Percentiles rank a stretch among this genome's conserved stretches.
Conservation (phyloP, 1,284 basidiomycete species). For the Phylloporus sp. region DNA sequence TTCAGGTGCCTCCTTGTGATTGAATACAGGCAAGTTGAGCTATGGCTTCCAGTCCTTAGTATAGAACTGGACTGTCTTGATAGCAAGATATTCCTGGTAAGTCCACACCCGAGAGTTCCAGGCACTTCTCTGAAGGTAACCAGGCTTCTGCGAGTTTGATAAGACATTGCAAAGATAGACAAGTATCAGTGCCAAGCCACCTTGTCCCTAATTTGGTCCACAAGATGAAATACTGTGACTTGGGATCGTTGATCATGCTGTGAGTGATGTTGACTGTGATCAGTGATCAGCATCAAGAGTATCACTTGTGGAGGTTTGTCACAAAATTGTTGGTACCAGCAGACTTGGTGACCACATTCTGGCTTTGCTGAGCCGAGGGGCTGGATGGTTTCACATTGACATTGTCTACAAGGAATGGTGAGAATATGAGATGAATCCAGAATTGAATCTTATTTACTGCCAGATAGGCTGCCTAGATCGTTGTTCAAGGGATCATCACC, state of each 20-base stretch:
- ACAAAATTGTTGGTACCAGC: conserved; percentile 81
- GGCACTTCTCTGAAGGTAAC: no score
- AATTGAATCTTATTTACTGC: not conserved
- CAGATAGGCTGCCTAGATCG: conserved; percentile 27
- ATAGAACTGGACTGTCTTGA: no score
- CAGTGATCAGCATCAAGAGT: conserved; percentile 6
- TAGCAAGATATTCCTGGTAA: no score
- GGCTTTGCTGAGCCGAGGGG: conserved; percentile 20
- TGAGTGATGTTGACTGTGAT: conserved; percentile 1
- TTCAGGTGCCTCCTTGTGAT: no score
- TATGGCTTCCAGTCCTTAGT: no score
- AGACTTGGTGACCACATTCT: conserved; percentile 65
- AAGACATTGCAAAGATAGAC: no score
- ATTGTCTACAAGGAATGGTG: conserved; percentile 11
- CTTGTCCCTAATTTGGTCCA: conserved; percentile 81
- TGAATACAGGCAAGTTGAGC: no score
- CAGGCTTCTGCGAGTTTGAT: no score
- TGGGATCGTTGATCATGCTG: conserved; percentile 83
- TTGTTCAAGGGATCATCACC: conserved; percentile 35
- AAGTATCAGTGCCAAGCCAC: no score
- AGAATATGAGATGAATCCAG: not conserved
- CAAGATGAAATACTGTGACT: conserved; percentile 74
- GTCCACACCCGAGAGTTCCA: no score
- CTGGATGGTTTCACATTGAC: conserved; percentile 18
- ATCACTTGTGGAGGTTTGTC: conserved; percentile 81